Percentiles rank a stretch among this genome's conserved stretches.
phyloP scores from a whole-genome alignment of 2,329 filamentous ascomycete species.

The Verticillium nonalfalfae region DNA sequence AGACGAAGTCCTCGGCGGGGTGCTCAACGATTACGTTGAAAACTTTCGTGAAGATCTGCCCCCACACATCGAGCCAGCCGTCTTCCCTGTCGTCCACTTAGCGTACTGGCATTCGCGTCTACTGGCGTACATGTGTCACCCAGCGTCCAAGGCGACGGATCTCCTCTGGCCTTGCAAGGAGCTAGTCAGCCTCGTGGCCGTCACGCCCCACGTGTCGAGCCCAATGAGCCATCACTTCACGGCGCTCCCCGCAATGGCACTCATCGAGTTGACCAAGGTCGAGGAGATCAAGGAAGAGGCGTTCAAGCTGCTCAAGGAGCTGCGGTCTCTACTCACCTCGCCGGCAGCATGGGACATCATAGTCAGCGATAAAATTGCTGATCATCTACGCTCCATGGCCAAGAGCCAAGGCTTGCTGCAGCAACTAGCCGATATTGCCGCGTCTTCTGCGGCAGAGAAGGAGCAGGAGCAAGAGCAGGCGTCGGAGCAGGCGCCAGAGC shows the following conservation, averaged over 20 bases:
- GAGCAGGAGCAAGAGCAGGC: neutral
- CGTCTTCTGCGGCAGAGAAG: slow-evolving; percentile 15
- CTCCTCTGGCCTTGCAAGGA: slow-evolving; percentile 55
- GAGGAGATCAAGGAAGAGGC: slow-evolving; percentile 53
- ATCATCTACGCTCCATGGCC: slow-evolving; percentile 28
- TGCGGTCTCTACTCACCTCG: slow-evolving; percentile 48
- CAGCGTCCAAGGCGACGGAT: slow-evolving; percentile 47
- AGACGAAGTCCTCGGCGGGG: slow-evolving; percentile 32
- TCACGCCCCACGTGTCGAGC: slow-evolving; percentile 47
- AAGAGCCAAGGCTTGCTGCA: slow-evolving; percentile 48
- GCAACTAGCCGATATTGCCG: slow-evolving; percentile 52
- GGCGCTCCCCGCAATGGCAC: slow-evolving; percentile 51
- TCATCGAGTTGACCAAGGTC: slow-evolving; percentile 52
- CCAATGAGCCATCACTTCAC: slow-evolving; percentile 64
- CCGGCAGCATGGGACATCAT: slow-evolving; percentile 46
- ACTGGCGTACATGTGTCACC: slow-evolving; percentile 54
- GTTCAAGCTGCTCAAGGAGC: slow-evolving; percentile 43
- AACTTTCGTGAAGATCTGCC: slow-evolving; percentile 61
- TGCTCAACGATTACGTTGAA: slow-evolving; percentile 54
- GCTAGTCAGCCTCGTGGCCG: slow-evolving; percentile 50
- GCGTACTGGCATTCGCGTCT: slow-evolving; percentile 66
- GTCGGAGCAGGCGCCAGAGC: neutral
- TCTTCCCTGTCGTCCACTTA: slow-evolving; percentile 54
- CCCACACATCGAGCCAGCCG: slow-evolving; percentile 41
- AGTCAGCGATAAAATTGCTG: slow-evolving; percentile 45